These are phyloP conservation scores for Lecanosticta acicola DNA, from an alignment of 2,329 filamentous ascomycete species.

Conservation along the genomic window DNA sequence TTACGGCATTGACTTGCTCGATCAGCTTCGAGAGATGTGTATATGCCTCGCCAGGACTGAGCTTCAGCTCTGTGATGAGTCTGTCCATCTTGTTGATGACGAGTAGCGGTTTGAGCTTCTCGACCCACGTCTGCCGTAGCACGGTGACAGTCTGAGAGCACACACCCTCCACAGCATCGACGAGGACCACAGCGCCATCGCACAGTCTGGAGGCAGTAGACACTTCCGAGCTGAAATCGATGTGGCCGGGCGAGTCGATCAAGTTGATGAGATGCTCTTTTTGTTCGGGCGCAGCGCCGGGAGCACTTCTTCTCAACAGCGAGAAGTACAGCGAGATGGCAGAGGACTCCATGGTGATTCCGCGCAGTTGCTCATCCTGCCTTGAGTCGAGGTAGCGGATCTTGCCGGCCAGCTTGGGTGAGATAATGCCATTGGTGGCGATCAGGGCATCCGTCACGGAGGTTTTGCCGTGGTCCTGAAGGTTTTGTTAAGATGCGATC, in stretches of 20 bases:
- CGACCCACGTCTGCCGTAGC: conserved; percentile 86
- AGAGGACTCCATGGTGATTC: conserved; percentile 99
- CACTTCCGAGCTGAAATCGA: conserved; percentile 97
- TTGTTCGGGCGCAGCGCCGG: conserved; percentile 49
- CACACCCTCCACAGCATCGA: conserved; percentile 95
- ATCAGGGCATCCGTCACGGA: conserved; percentile 93
- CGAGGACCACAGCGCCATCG: conserved; percentile 87
- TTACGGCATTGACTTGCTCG: conserved; percentile 94
- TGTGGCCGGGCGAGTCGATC: conserved; percentile 96
- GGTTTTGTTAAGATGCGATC: no score
- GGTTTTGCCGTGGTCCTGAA: conserved; percentile 92
- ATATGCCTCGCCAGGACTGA: conserved; percentile 86
- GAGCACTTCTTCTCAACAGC: conserved; percentile 68
- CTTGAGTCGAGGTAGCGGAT: conserved; percentile 95
- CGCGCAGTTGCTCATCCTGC: conserved; percentile 89
- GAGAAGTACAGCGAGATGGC: conserved; percentile 96
- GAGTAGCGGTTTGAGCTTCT: conserved; percentile 88
- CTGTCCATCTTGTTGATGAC: conserved; percentile 99
- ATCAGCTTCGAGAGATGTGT: conserved; percentile 81
- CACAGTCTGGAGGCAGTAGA: conserved; percentile 91
- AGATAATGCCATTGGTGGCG: conserved; percentile 98
- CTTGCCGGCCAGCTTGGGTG: conserved; percentile 92
- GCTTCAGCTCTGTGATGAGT: conserved; percentile 86
- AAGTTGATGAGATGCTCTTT: conserved; percentile 95
- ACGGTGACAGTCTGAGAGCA: conserved; percentile 99